Evolutionary conservation across 345 rosid species (phyloP).

Genomic region (Viola odorata): DNA sequence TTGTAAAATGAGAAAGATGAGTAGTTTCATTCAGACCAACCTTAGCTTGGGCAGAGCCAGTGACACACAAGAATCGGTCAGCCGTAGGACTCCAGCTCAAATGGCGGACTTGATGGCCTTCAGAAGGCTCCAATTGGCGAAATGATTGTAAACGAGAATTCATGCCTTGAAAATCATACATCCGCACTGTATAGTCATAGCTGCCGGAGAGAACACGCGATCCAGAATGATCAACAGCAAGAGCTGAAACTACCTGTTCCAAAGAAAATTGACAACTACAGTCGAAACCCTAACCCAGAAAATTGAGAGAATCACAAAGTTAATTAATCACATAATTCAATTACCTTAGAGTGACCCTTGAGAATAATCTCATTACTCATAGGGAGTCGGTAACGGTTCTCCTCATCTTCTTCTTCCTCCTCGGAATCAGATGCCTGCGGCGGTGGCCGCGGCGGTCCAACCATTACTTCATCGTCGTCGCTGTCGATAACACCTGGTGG

Average conservation of each 20-base stretch:
- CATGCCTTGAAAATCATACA: slow-evolving; percentile 99
- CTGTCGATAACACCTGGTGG: slow-evolving; percentile 21
- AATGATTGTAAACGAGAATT: slow-evolving; percentile 79
- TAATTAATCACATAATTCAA: not conserved
- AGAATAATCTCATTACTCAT: slow-evolving; percentile 83
- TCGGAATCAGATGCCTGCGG: slow-evolving; percentile 34
- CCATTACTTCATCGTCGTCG: slow-evolving; percentile 25
- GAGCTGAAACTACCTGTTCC: slow-evolving; percentile 74
- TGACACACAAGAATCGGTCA: slow-evolving; percentile 76
- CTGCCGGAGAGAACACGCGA: slow-evolving; percentile 93
- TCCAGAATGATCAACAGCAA: slow-evolving; percentile 85
- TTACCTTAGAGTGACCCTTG: slow-evolving; percentile 83
- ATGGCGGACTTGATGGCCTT: slow-evolving; percentile 92
- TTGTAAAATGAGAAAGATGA: no score
- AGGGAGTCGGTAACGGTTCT: slow-evolving; percentile 60
- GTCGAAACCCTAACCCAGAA: not conserved
- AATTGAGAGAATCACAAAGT: not conserved
- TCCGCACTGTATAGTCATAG: slow-evolving; percentile 80
- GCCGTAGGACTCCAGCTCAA: slow-evolving; percentile 95
- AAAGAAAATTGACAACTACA: not conserved
- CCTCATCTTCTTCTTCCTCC: slow-evolving; percentile 44
- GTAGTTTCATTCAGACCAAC: slow-evolving; percentile 16
- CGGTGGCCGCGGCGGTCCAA: slow-evolving; percentile 27
- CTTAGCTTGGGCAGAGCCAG: slow-evolving; percentile 99
- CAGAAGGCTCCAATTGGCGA: slow-evolving; percentile 87